phyloP scores from a whole-genome alignment of 2,329 filamentous ascomycete species.

The Penicillium polonicum region DNA sequence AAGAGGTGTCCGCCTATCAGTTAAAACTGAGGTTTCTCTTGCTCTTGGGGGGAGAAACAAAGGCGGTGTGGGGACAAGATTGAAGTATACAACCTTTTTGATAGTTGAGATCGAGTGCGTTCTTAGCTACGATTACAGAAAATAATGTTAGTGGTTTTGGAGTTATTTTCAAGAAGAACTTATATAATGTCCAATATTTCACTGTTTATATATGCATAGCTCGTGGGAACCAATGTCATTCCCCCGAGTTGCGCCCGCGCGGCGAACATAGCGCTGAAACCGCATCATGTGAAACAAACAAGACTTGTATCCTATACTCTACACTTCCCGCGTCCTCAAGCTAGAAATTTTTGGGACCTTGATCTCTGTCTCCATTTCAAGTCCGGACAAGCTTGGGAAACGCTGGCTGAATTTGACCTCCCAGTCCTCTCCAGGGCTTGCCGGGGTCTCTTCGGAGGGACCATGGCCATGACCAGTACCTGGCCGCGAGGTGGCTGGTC shows the following conservation, averaged over 20 bases:
- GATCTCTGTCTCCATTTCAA: constrained; percentile 78
- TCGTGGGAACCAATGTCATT: constrained; percentile 6
- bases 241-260: constrained; percentile 9
- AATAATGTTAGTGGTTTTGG: not conserved
- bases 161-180: not conserved
- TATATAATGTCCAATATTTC: constrained; percentile 26
- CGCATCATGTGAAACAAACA: constrained; percentile 13
- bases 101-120: not conserved
- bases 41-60: constrained; percentile 12
- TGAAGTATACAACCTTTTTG: not conserved
- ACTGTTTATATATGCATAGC: constrained; percentile 18
- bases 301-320: constrained; percentile 17
- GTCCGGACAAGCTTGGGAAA: constrained; percentile 78
- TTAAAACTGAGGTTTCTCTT: constrained; percentile 7
- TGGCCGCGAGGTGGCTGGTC: constrained; percentile 28
- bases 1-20: not conserved
- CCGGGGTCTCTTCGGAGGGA: constrained; percentile 27
- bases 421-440: constrained; percentile 56
- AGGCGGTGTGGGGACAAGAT: constrained; percentile 15
- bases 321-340: constrained; percentile 46
- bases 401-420: constrained; percentile 75
- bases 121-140: not conserved
- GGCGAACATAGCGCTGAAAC: constrained; percentile 20
- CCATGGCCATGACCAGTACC: constrained; percentile 28
- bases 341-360: constrained; percentile 39